A percentile compares a stretch with the other conserved stretches of the same genome.
Conservation (phyloP, 208 protist species). For the Trichomonas gallinae region DNA sequence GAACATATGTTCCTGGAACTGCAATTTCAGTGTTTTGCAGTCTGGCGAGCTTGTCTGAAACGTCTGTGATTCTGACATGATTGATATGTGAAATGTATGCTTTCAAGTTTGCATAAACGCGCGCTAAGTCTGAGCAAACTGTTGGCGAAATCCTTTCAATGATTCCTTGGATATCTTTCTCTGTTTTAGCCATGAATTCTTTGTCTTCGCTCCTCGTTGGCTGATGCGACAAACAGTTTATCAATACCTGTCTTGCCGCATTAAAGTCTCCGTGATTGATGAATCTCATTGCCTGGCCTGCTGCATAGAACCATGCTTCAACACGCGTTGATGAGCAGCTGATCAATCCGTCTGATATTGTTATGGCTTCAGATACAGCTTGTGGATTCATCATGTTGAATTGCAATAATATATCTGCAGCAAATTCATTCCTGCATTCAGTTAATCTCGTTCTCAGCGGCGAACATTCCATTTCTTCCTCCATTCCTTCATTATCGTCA, state of each 20-base stretch:
- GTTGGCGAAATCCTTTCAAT: neutral
- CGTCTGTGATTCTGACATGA: neutral
- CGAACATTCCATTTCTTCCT: neutral
- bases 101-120: neutral
- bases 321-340: neutral
- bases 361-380: neutral
- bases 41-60: neutral
- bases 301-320: neutral
- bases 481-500: neutral
- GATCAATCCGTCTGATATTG: neutral
- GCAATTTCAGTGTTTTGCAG: neutral
- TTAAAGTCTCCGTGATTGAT: neutral
- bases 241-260: neutral
- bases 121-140: neutral
- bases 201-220: neutral
- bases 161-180: neutral
- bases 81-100: neutral
- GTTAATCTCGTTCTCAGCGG: neutral
- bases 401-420: neutral
- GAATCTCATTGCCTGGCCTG: neutral
- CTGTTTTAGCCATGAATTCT: neutral
- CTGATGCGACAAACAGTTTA: neutral
- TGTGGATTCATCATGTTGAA: neutral
- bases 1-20: neutral
- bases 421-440: neutral